Evolutionary conservation across 768 basidiomycete species (phyloP).

Genomic region (Pleurotus ostreatus): DNA sequence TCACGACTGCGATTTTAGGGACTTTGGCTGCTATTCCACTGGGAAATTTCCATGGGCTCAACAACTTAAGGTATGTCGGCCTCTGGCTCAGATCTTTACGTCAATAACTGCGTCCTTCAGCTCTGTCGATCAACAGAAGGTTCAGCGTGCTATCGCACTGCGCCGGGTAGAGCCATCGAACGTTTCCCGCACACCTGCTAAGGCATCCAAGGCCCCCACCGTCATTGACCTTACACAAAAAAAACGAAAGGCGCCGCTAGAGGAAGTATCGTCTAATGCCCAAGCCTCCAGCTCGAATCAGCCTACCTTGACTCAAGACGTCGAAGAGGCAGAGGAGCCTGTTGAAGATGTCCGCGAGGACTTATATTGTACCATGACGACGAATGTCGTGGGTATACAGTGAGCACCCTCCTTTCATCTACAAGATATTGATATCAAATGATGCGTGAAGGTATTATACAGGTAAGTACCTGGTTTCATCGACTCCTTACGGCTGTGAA

Average conservation of each 20-base stretch:
- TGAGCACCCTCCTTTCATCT: conserved; percentile 29
- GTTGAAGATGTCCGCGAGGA: conserved; percentile 61
- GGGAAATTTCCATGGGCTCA: conserved; percentile 46
- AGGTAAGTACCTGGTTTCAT: background rate
- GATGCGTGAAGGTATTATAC: conserved; percentile 30
- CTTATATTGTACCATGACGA: conserved; percentile 53
- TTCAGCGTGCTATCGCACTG: conserved; percentile 52
- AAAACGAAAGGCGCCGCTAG: conserved; percentile 40
- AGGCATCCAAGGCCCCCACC: conserved; percentile 10
- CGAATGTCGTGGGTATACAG: conserved; percentile 78
- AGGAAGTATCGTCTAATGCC: conserved; percentile 8
- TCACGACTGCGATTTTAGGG: conserved; percentile 52
- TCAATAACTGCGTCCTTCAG: conserved; percentile 25
- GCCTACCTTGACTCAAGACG: conserved; percentile 25
- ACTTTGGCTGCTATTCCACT: conserved; percentile 41
- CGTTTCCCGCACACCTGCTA: conserved; percentile 42
- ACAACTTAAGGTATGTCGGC: conserved; percentile 40
- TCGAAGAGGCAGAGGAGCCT: conserved; percentile 35
- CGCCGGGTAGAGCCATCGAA: conserved; percentile 55
- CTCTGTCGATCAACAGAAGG: conserved; percentile 56
- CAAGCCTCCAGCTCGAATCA: conserved; percentile 8
- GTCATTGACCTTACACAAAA: conserved; percentile 27
- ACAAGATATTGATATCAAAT: background rate
- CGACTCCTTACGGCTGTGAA: conserved; percentile 8
- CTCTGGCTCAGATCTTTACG: background rate